Conservation (phyloP, 2,329 filamentous ascomycete genomes). For the Hypoxylon sp. region DNA sequence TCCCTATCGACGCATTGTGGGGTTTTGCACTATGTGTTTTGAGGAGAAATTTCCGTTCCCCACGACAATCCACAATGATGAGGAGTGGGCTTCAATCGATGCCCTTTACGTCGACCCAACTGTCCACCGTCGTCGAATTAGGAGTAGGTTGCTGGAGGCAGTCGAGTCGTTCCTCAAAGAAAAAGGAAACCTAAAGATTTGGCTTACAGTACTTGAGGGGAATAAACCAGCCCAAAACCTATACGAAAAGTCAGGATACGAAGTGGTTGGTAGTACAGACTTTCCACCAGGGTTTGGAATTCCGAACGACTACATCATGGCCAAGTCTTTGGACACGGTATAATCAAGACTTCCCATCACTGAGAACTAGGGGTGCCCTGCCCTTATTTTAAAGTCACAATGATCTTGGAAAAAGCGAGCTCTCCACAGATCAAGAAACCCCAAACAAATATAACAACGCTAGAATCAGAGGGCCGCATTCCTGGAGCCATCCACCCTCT, state of each 20-base stretch:
- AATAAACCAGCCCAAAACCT: neutral
- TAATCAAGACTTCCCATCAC: neutral
- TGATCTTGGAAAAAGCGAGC: no score
- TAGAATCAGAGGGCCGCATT: no score
- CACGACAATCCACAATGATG: neutral
- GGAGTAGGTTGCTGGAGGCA: neutral
- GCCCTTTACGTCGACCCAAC: slow-evolving; percentile 1
- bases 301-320: neutral
- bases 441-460: no score
- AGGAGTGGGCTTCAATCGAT: neutral
- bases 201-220: neutral
- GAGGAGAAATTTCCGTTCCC: neutral
- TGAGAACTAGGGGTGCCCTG: no score
- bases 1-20: neutral
- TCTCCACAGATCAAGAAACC: no score
- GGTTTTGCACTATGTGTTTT: neutral
- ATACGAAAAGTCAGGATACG: neutral
- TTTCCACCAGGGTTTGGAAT: neutral
- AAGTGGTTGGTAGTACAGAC: neutral
- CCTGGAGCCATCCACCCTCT: no score
- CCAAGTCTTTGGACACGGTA: neutral
- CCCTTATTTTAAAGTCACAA: no score
- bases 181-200: neutral
- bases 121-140: neutral
- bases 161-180: neutral